These are phyloP conservation scores for Chaetoscypha palmicola DNA, from an alignment of 2,329 filamentous ascomycete species.

Conservation along the genomic window DNA sequence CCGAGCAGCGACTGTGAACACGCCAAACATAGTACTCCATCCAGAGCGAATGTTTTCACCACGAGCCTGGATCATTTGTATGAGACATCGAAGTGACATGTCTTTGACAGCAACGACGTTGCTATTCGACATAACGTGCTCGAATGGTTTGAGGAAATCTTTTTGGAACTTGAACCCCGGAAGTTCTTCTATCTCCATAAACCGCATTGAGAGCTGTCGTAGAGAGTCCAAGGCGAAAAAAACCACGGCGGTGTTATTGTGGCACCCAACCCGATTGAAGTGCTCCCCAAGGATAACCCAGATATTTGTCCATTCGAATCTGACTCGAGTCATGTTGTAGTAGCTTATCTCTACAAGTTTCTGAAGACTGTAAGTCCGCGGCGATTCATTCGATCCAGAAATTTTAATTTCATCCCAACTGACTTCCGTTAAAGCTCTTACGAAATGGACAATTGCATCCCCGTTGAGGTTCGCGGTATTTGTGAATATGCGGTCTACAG, in stretches of 20 bases:
- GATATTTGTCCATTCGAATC: slow-evolving; percentile 97
- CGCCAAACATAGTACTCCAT: slow-evolving; percentile 99
- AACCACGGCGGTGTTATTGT: slow-evolving; percentile 92
- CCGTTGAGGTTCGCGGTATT: slow-evolving; percentile 90
- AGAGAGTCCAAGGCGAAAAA: slow-evolving; percentile 96
- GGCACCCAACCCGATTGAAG: slow-evolving; percentile 95
- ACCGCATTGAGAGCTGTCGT: slow-evolving; percentile 93
- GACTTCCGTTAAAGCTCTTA: slow-evolving; percentile 84
- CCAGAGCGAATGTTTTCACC: slow-evolving; percentile 96
- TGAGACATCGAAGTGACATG: slow-evolving; percentile 89
- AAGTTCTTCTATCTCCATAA: slow-evolving; percentile 96
- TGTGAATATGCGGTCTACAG: slow-evolving; percentile 92
- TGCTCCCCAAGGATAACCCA: slow-evolving; percentile 98
- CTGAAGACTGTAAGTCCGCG: slow-evolving; percentile 92
- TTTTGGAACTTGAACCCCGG: slow-evolving; percentile 99
- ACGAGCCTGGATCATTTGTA: slow-evolving; percentile 97
- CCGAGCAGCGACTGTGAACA: slow-evolving; percentile 90
- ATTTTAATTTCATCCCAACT: slow-evolving; percentile 99
- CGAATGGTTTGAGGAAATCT: slow-evolving; percentile 96
- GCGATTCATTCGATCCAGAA: slow-evolving; percentile 90
- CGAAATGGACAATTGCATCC: slow-evolving; percentile 93
- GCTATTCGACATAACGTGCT: slow-evolving; percentile 93
- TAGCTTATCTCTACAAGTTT: slow-evolving; percentile 98
- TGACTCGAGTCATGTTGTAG: slow-evolving; percentile 98
- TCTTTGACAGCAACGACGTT: slow-evolving; percentile 91